A percentile compares a stretch with the other conserved stretches of the same genome.
Conservation (phyloP, 2,329 filamentous ascomycete species). For the Colletotrichum sp. region DNA sequence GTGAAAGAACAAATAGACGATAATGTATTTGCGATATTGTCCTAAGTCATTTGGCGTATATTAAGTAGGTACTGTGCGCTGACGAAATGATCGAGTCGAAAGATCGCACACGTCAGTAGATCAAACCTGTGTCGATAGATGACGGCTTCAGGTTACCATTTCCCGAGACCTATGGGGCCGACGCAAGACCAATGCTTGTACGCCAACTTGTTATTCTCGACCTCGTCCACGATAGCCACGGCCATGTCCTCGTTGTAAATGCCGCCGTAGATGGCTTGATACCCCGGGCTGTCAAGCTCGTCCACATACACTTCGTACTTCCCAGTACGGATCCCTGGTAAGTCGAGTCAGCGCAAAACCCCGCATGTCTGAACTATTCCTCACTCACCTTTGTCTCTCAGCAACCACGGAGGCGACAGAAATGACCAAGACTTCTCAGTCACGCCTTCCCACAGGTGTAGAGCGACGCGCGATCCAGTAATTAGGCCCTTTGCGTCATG, state of each 20-base stretch:
- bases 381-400: background rate
- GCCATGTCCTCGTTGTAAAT: background rate
- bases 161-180: background rate
- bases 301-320: background rate
- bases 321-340: background rate
- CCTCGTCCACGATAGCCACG: background rate
- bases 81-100: background rate
- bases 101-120: background rate
- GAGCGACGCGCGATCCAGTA: background rate
- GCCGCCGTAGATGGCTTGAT: background rate
- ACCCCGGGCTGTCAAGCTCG: background rate
- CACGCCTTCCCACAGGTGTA: background rate
- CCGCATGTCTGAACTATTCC: fast-evolving
- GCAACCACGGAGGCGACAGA: background rate
- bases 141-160: background rate
- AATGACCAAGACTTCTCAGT: background rate
- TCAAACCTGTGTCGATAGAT: background rate
- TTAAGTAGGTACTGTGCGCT: background rate
- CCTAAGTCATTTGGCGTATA: too few species aligned
- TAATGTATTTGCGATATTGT: background rate
- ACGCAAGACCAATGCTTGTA: background rate
- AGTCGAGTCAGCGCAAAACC: background rate
- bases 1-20: background rate
- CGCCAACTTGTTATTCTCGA: background rate
- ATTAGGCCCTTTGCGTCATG: background rate